Conservation (phyloP, 495 filamentous ascomycete species). For the Aspergillus diversus region DNA sequence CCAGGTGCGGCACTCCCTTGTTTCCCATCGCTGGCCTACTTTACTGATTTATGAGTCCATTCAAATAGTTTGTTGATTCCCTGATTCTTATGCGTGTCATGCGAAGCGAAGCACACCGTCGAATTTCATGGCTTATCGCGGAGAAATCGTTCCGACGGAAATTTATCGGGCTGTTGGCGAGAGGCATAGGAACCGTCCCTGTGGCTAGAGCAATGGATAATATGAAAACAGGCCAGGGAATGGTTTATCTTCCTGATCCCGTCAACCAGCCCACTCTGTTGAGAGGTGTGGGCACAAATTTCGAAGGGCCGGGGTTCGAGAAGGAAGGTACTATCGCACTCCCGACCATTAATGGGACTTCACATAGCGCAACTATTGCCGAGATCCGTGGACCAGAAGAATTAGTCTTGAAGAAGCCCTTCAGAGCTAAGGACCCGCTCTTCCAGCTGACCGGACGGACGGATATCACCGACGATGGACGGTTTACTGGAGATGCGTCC, state of each 20-base stretch:
- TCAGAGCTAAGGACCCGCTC: conserved; percentile 70
- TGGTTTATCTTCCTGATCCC: conserved; percentile 90
- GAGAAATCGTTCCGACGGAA: conserved; percentile 88
- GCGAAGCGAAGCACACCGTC: conserved; percentile 79
- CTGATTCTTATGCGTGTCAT: conserved; percentile 91
- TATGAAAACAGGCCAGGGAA: conserved; percentile 76
- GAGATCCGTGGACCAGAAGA: conserved; percentile 82
- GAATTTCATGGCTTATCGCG: conserved; percentile 89
- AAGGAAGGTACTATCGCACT: conserved; percentile 83
- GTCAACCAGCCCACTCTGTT: conserved; percentile 82
- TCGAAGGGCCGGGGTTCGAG: conserved; percentile 71
- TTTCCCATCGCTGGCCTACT: not conserved
- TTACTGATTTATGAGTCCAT: conserved; percentile 6
- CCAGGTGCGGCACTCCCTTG: conserved; percentile 63
- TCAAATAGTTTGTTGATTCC: conserved; percentile 83
- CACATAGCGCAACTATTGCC: conserved; percentile 77
- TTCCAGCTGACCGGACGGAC: conserved; percentile 76
- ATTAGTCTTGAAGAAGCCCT: conserved; percentile 81
- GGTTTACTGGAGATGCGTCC: conserved; percentile 54
- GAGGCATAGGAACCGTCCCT: conserved; percentile 80
- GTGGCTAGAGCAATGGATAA: conserved; percentile 89
- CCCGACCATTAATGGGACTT: conserved; percentile 76
- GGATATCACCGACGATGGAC: conserved; percentile 64
- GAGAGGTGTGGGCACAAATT: conserved; percentile 84
- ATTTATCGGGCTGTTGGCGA: conserved; percentile 83